Evolutionary conservation across 352 stramenopile species (phyloP).

Genomic region (Globisporangium camurandrum): DNA sequence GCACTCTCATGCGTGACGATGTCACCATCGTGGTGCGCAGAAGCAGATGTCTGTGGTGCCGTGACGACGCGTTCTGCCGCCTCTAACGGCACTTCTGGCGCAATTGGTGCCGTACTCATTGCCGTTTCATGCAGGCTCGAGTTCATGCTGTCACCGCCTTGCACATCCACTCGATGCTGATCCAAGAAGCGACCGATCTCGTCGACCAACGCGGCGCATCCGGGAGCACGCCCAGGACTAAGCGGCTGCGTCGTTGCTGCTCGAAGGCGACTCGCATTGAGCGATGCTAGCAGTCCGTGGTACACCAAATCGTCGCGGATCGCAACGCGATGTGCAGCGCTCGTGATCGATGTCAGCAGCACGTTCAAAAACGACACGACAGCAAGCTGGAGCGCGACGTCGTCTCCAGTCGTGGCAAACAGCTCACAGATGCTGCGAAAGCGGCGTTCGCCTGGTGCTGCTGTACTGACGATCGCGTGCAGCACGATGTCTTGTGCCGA

Average conservation of each 20-base stretch:
- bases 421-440: conserved; percentile 22
- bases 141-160: too few species aligned
- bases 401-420: conserved; percentile 18
- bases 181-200: not conserved
- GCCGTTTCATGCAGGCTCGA: too few species aligned
- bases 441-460: conserved; percentile 8
- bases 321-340: conserved; percentile 16
- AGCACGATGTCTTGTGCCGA: conserved; percentile 21
- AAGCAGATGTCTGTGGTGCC: too few species aligned
- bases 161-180: not conserved
- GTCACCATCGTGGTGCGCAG: too few species aligned
- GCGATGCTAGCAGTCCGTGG: conserved; percentile 19
- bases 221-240: too few species aligned
- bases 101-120: too few species aligned
- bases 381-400: conserved; percentile 19
- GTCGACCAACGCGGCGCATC: not conserved
- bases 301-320: conserved; percentile 40
- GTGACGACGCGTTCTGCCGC: too few species aligned
- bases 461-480: conserved; percentile 16
- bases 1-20: too few species aligned
- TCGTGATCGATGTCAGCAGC: conserved; percentile 25
- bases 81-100: too few species aligned
- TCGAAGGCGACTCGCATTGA: conserved; percentile 17
- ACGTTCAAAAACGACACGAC: conserved; percentile 42
- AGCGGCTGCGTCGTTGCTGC: too few species aligned